These are phyloP conservation scores for Atalantia buxifolia DNA, from an alignment of 345 rosid species.

Conservation along the genomic window DNA sequence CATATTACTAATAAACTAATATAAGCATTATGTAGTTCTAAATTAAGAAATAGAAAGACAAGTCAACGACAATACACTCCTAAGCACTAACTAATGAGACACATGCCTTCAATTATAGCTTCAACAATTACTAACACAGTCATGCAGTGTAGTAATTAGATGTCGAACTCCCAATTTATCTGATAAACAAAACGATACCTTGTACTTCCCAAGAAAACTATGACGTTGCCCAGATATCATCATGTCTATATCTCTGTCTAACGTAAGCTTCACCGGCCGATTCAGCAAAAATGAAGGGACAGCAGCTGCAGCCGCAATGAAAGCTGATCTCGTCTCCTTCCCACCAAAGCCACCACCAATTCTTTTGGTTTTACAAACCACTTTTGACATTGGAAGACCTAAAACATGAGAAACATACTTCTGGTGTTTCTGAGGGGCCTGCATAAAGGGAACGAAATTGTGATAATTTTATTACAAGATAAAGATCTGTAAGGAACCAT, in stretches of 20 bases:
- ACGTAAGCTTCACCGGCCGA: slow-evolving; percentile 75
- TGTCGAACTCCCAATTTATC: neutral
- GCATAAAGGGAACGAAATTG: slow-evolving; percentile 22
- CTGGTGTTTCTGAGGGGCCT: slow-evolving; percentile 99
- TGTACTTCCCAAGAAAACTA: slow-evolving; percentile 91
- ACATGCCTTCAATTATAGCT: neutral
- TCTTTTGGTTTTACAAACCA: slow-evolving; percentile 87
- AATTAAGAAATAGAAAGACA: neutral
- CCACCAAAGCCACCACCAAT: slow-evolving; percentile 99
- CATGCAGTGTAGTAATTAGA: neutral
- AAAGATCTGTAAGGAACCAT: neutral
- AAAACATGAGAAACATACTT: slow-evolving; percentile 81
- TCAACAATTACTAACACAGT: neutral
- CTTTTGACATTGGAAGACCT: slow-evolving; percentile 92
- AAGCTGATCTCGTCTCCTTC: slow-evolving; percentile 90
- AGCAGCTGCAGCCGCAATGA: slow-evolving; percentile 77
- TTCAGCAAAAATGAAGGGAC: slow-evolving; percentile 82
- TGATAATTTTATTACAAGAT: neutral
- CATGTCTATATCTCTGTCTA: slow-evolving; percentile 94
- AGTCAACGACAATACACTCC: neutral
- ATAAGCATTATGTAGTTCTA: neutral
- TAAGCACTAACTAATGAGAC: neutral
- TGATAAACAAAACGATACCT: slow-evolving; percentile 36
- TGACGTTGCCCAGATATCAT: slow-evolving; percentile 94
- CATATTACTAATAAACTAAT: neutral